Evolutionary conservation across 192 early-diverging fungal genomes (phyloP).

Genomic region (Blastocladiella britannica): DNA sequence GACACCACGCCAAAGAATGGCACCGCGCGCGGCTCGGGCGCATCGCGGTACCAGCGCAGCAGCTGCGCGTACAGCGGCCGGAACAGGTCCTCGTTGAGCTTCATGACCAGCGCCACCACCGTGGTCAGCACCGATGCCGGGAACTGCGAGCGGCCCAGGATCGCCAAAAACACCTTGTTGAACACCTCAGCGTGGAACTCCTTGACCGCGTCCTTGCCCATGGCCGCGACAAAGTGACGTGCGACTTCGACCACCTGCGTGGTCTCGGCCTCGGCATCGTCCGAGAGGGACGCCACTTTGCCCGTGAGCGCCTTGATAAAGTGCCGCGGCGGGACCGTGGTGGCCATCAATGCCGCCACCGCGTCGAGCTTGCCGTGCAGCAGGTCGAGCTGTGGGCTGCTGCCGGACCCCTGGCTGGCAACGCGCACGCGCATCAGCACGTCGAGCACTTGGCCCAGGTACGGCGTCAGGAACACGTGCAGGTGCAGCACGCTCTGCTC

Average conservation of each 20-base stretch:
- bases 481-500: constrained; percentile 21
- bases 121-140: constrained; percentile 26
- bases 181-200: constrained; percentile 57
- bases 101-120: constrained; percentile 66
- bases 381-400: constrained; percentile 8
- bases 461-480: constrained; percentile 21
- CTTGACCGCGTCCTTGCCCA: constrained; percentile 42
- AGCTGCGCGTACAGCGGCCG: constrained; percentile 77
- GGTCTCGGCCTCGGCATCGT: neutral
- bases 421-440: constrained; percentile 11
- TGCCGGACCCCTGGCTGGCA: neutral
- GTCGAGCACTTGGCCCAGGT: constrained; percentile 14
- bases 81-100: constrained; percentile 86
- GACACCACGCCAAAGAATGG: constrained; percentile 4
- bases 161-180: constrained; percentile 55
- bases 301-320: constrained; percentile 19
- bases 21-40: constrained; percentile 5
- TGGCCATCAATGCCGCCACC: constrained; percentile 11
- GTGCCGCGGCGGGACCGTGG: constrained; percentile 16
- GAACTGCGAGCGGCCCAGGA: constrained; percentile 19
- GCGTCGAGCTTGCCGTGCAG: constrained; percentile 7
- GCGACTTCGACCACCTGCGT: constrained; percentile 25
- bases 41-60: constrained; percentile 48
- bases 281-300: constrained; percentile 4
- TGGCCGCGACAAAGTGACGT: constrained; percentile 34